These are phyloP conservation scores for Plantago elongata DNA, from an alignment of 257 asterid genomes.

Conservation along the genomic window DNA sequence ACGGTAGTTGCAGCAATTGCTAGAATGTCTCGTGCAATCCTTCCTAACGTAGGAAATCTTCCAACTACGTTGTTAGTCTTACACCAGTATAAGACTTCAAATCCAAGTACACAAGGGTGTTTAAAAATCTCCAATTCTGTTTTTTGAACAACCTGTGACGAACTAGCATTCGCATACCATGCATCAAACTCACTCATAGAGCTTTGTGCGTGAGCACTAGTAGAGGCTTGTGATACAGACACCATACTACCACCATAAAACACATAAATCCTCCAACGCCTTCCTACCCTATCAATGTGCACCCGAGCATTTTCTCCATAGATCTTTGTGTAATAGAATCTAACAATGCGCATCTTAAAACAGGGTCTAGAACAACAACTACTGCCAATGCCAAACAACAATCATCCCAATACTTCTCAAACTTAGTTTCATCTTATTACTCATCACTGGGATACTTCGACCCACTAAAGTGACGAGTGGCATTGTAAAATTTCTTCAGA, in stretches of 20 bases:
- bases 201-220: neutral
- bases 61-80: neutral
- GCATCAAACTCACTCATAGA: neutral
- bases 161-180: too few species aligned
- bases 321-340: too few species aligned
- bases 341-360: constrained; percentile 30
- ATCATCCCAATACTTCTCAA: constrained; percentile 28
- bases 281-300: neutral
- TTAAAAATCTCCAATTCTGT: too few species aligned
- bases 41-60: neutral
- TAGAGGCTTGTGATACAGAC: neutral
- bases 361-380: constrained; percentile 36
- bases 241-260: neutral
- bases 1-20: constrained; percentile 1
- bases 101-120: neutral
- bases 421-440: constrained; percentile 22
- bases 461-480: constrained; percentile 14
- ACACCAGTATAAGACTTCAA: neutral
- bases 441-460: constrained; percentile 19
- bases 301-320: neutral
- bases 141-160: too few species aligned
- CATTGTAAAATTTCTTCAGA: constrained; percentile 6
- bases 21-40: neutral
- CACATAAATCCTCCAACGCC: neutral
- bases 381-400: constrained; percentile 24